Base-by-base conservation (phyloP, 129 eudicot genomes). In the Centaurea solstitialis region DNA sequence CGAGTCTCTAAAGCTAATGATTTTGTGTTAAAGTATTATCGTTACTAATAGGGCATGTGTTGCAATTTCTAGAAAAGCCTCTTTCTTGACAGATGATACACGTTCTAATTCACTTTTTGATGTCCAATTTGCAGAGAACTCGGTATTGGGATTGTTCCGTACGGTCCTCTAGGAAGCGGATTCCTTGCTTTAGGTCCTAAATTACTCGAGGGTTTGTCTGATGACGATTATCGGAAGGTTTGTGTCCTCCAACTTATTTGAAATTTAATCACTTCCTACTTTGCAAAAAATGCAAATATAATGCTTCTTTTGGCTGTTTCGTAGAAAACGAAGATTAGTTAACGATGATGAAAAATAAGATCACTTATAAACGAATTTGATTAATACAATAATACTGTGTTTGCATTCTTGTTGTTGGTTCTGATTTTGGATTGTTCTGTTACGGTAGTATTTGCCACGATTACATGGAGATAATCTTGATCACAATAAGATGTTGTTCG, bases 111-210 rank as follows among this genome's bases (percentile, higher is more conserved):
- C 35, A 1, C 39, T 1, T 43, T 67, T 8, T 35, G 8, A 9
- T 40, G 61, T 68, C 23, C 41, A 22, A 12, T 17, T 71, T 68
- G 74, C 81, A 87, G 88, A 78, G 86, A 87, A 81, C 84, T 87
- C 13, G 84, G 88, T n/a, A 84, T 87, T 26, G 88, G 87, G 15
- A 85, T 87, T 67, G 88, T 87, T 82, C 77, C 87, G 15, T 87
- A 81, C 24, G 24, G 83, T 76, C 91, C 91, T 64, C 74, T 87
- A 6, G 91, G 91, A 47, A 20, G 80, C 24, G 91, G 88, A 67
- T 87, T 87, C 43, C 79, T 87, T 10, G 81, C 90, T 22, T 69
- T 72, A 0, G 90, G 90, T 71, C 67, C 90, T 1, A 84, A 87
- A 81, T 6, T 84, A 59, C 68, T 84, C 8, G 86, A 87, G 71